Evolutionary conservation across 768 basidiomycete species (phyloP).

Genomic region (Solioccasus polychromus): DNA sequence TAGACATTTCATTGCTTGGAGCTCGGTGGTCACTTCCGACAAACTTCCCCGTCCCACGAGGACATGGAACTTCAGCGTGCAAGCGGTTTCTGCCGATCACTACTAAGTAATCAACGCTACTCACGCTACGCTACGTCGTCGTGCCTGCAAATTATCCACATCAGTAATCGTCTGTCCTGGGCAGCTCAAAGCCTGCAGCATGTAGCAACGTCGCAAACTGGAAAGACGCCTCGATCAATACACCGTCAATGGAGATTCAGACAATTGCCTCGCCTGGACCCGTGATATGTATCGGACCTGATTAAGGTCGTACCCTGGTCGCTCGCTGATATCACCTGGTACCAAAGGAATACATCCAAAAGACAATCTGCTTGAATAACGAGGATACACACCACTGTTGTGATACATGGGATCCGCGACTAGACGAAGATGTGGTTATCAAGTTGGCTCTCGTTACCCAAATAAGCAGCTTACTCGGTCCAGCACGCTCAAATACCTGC

Average conservation of each 20-base stretch:
- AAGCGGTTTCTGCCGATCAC: no score
- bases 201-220: conserved; percentile 73
- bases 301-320: conserved; percentile 78
- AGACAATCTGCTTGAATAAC: not conserved
- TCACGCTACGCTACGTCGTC: no score
- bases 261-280: conserved; percentile 59
- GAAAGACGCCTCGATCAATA: not conserved
- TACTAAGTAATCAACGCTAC: no score
- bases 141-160: no score
- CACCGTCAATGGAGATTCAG: not conserved
- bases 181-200: conserved; percentile 56
- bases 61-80: no score
- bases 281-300: conserved; percentile 84
- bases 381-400: conserved; percentile 56
- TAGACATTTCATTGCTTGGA: no score
- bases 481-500: conserved; percentile 85
- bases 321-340: conserved; percentile 76
- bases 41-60: no score
- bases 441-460: not conserved
- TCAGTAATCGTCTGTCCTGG: conserved; percentile 7
- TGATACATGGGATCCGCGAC: conserved; percentile 91
- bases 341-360: not conserved
- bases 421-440: conserved; percentile 19
- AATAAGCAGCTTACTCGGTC: conserved; percentile 46
- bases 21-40: no score